Evolutionary conservation across 306 rosid genomes (phyloP), one percentile per base, ranked within the genome.

Genomic region (Begonia fuchsioides): DNA sequence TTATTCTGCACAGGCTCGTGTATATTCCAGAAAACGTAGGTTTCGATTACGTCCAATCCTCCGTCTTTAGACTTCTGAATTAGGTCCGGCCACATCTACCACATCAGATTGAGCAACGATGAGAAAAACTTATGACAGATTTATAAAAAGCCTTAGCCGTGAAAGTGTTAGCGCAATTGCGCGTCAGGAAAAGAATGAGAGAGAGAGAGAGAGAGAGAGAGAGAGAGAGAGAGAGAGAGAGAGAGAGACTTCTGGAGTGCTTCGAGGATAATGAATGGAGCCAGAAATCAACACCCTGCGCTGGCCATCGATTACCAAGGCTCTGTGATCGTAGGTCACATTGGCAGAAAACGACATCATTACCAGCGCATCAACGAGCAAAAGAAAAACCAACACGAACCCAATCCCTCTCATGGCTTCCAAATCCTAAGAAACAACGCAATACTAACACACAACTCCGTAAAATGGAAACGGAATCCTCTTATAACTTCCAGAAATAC

Each of bases 1-100:
- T 90, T 84, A 69, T 79, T 80, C 59, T 61, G 78, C 54, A 68
- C 81, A 14, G 92, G 80, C 63, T 90, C 97, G 3, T 90, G 95
- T 13, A 76, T 49, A 72, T 90, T 76, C 95, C 97, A 90, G 70
- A 90, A 90, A 16, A 90, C 82, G 43, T 90, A 90, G 17, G 94
- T 90, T 68, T 90, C 97, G 54, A 90, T 81, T 39, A 90, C 80
- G 67, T 90, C 95, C 67, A 90, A 32, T 60, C 97, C 97, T 46
- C 97, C 97, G 18, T 81, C 97, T 64, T 84, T 84, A 49, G 97
- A 72, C 67, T 84, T 84, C 80, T 76, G 74, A 53, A 90, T 75
- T 46, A 90, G 78, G 69, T 72, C 93, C 64, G 97, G 94, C 97
- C 97, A 90, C 92, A 90, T 90, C 97, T 90, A 32, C 14, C 57